Evolutionary conservation across 352 stramenopile species (phyloP).

Genomic region (Phytopythium boreale): DNA sequence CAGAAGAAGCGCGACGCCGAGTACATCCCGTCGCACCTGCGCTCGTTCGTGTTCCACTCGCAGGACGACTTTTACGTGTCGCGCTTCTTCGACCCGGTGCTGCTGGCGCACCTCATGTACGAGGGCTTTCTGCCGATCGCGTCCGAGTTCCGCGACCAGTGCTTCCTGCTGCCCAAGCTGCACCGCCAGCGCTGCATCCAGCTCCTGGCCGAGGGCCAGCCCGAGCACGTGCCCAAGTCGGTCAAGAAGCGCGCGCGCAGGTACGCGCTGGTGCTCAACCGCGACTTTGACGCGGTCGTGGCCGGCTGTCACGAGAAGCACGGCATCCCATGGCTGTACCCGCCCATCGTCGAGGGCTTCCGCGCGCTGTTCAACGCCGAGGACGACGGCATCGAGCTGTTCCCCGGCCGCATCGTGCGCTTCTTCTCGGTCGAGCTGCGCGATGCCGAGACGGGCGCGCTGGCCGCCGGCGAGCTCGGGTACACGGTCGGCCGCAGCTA

Average conservation of each 20-base stretch:
- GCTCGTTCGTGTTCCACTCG: conserved; percentile 85
- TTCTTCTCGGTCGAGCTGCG: conserved; percentile 92
- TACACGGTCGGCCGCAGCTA: conserved; percentile 93
- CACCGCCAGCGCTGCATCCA: conserved; percentile 89
- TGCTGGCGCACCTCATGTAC: conserved; percentile 91
- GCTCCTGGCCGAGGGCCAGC: conserved; percentile 28
- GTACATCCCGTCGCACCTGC: conserved; percentile 87
- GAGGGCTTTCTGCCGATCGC: conserved; percentile 95
- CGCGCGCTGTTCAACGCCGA: conserved; percentile 55
- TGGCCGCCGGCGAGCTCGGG: conserved; percentile 90
- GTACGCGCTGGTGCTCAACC: conserved; percentile 87
- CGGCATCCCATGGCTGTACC: conserved; percentile 92
- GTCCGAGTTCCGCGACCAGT: conserved; percentile 63
- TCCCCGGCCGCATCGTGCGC: conserved; percentile 50
- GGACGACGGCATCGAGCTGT: conserved; percentile 59
- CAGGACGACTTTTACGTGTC: conserved; percentile 94
- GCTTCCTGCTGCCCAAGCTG: conserved; percentile 87
- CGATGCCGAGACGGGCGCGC: conserved; percentile 61
- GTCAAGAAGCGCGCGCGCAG: conserved; percentile 89
- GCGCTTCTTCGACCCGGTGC: conserved; percentile 81
- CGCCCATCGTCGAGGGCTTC: conserved; percentile 86
- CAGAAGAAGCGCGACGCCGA: conserved; percentile 48
- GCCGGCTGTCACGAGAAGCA: conserved; percentile 91
- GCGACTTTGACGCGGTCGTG: conserved; percentile 87
- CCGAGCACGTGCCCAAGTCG: conserved; percentile 86